Conservation (phyloP, 768 basidiomycete genomes). For the Ramaria sp. region DNA sequence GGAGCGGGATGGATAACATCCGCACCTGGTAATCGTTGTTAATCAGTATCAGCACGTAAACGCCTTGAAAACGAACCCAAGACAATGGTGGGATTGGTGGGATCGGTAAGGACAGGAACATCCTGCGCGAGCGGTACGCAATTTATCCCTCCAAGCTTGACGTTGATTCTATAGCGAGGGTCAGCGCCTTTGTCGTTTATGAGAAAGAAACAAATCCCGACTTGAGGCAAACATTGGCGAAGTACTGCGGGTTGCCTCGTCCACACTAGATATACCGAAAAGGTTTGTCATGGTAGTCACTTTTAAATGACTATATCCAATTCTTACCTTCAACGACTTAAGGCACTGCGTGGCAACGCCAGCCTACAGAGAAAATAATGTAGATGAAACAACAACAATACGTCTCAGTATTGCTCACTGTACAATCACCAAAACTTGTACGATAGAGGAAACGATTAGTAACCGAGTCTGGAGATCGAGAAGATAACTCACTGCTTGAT, state of each 20-base stretch:
- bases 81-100: slow-evolving; percentile 64
- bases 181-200: neutral
- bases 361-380: slow-evolving; percentile 26
- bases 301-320: slow-evolving; percentile 35
- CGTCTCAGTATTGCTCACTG: slow-evolving; percentile 23
- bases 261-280: slow-evolving; percentile 31
- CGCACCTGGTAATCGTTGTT: slow-evolving; percentile 37
- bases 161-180: slow-evolving; percentile 49
- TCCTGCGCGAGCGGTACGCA: slow-evolving; percentile 61
- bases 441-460: neutral
- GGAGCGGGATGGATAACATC: slow-evolving; percentile 81
- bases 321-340: slow-evolving; percentile 53
- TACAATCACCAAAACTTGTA: slow-evolving; percentile 66
- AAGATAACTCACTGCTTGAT: slow-evolving; percentile 60
- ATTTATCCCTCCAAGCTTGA: slow-evolving; percentile 79
- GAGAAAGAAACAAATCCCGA: slow-evolving; percentile 24
- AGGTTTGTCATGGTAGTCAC: neutral
- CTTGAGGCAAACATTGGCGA: slow-evolving; percentile 75
- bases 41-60: neutral
- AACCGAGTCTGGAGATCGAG: neutral
- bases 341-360: slow-evolving; percentile 77
- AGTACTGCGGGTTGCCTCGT: slow-evolving; percentile 66
- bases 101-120: slow-evolving; percentile 55
- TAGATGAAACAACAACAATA: neutral
- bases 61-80: slow-evolving; percentile 41